Conservation (phyloP, 352 stramenopile genomes). For the Phytophthora cryptogea region DNA sequence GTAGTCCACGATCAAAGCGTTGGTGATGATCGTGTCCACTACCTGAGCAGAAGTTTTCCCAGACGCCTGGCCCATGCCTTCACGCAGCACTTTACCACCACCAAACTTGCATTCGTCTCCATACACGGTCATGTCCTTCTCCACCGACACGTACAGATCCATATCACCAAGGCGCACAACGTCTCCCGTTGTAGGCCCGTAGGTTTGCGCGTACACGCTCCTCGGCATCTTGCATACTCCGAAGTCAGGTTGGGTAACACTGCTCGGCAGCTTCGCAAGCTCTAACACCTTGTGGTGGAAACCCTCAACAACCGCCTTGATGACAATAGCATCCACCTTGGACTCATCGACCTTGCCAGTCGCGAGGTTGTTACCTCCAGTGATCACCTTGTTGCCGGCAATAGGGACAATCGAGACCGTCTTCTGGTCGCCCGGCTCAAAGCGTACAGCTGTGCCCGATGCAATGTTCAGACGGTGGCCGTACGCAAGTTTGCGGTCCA, state of each 20-base stretch:
- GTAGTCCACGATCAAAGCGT: constrained; percentile 96
- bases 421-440: constrained; percentile 96
- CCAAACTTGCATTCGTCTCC: constrained; percentile 95
- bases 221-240: constrained; percentile 57
- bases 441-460: constrained; percentile 92
- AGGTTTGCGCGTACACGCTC: constrained; percentile 90
- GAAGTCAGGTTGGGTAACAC: constrained; percentile 35
- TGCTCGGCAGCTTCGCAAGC: constrained; percentile 25
- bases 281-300: constrained; percentile 67
- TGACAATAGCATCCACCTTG: constrained; percentile 64
- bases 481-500: constrained; percentile 92
- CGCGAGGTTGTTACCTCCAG: constrained; percentile 89
- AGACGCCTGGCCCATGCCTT: constrained; percentile 80
- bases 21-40: constrained; percentile 97
- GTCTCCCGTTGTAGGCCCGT: constrained; percentile 95
- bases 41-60: constrained; percentile 51
- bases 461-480: constrained; percentile 96
- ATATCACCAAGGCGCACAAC: constrained; percentile 94
- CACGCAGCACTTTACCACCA: constrained; percentile 91
- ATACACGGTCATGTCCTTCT: constrained; percentile 89
- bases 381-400: constrained; percentile 87
- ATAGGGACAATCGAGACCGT: constrained; percentile 94
- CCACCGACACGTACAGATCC: constrained; percentile 89
- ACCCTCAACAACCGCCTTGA: constrained; percentile 47
- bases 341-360: constrained; percentile 72